phyloP scores from a whole-genome alignment of 2,329 filamentous ascomycete species.

The Ophiostoma sp. region DNA sequence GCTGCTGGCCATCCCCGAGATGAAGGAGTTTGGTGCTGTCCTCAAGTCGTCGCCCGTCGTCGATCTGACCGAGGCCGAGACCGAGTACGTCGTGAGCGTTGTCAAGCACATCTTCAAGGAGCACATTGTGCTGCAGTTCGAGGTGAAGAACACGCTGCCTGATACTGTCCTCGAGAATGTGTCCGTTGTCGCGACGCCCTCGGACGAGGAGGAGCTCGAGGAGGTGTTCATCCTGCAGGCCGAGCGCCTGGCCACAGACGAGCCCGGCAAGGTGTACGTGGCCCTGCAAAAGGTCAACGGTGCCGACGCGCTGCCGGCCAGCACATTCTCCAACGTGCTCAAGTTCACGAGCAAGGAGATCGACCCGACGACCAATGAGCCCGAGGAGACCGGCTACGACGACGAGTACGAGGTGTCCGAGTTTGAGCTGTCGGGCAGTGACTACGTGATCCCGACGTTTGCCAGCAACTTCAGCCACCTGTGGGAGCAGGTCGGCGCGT shows the following conservation, averaged over 20 bases:
- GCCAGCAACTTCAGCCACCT: slow-evolving; percentile 92
- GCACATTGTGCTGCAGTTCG: slow-evolving; percentile 90
- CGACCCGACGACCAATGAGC: slow-evolving; percentile 86
- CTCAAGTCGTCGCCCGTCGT: slow-evolving; percentile 84
- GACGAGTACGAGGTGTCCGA: slow-evolving; percentile 97
- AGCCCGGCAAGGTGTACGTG: slow-evolving; percentile 90
- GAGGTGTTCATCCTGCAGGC: slow-evolving; percentile 93
- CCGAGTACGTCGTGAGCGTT: slow-evolving; percentile 89
- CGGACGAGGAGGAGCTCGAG: slow-evolving; percentile 75
- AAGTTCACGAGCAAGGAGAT: slow-evolving; percentile 99
- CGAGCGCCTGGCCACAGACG: slow-evolving; percentile 72
- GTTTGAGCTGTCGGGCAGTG: slow-evolving; percentile 81
- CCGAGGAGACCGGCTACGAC: slow-evolving; percentile 87
- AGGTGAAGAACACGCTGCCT: slow-evolving; percentile 94
- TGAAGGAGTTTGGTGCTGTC: slow-evolving; percentile 80
- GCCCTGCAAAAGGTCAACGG: slow-evolving; percentile 81
- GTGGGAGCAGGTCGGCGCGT: slow-evolving; percentile 88
- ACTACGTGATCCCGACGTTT: slow-evolving; percentile 91
- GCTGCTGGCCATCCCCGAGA: slow-evolving; percentile 80
- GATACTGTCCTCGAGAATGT: slow-evolving; percentile 88
- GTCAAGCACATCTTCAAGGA: slow-evolving; percentile 99
- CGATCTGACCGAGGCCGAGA: slow-evolving; percentile 93
- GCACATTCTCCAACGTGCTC: slow-evolving; percentile 83
- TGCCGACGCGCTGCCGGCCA: slow-evolving; percentile 68
- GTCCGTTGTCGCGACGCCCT: slow-evolving; percentile 71